Evolutionary conservation across 257 asterid genomes (phyloP), one percentile per base, ranked within the genome.

Genomic region (Ilex aquifolium): DNA sequence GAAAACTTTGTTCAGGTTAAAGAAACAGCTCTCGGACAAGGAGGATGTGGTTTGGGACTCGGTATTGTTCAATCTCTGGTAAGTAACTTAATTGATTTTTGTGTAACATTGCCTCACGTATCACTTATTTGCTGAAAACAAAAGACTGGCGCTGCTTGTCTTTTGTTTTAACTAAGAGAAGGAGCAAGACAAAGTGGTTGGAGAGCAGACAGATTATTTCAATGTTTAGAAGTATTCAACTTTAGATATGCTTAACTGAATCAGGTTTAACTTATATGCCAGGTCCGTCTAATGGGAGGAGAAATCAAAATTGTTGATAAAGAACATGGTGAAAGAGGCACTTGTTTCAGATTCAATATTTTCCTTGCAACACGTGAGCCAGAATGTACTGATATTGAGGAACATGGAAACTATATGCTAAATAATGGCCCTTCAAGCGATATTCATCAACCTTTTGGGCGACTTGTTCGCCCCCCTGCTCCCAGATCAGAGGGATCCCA

Each of bases 51-150:
- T 52, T 66, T 91, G 31, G 96, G 96, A 31, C 91, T 91, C 13
- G 90, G 91, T 58, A 91, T 91, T 62, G 89, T 84, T 31, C 96
- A 84, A 40, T 86, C 91, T n/a, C 61, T 91, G 88, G 97, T 88
- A 74, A 3, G 75, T n/a, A 50, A 14, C 14, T 50, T 2, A 21
- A 21, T 21, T 21, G 1, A 21, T 21, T 21, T 21, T 21, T 21
- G 27, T 21, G 27, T 21, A 21, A 1, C 27, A 21, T 21, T 21
- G 27, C 27, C 27, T 21, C 27, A 21, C 27, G 27, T 0, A 21
- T 21, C 27, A 21, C 27, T 21, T 21, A 0, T 21, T 21, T 21
- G 27, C 27, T 1, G 27, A 21, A 21, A 21, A 21, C 27, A 21
- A 21, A 21, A 21, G 27, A 21, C 27, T 21, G 27, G 27, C 27